Evolutionary conservation across 495 filamentous ascomycete species (phyloP).

Genomic region (Aspergillus ostianus): DNA sequence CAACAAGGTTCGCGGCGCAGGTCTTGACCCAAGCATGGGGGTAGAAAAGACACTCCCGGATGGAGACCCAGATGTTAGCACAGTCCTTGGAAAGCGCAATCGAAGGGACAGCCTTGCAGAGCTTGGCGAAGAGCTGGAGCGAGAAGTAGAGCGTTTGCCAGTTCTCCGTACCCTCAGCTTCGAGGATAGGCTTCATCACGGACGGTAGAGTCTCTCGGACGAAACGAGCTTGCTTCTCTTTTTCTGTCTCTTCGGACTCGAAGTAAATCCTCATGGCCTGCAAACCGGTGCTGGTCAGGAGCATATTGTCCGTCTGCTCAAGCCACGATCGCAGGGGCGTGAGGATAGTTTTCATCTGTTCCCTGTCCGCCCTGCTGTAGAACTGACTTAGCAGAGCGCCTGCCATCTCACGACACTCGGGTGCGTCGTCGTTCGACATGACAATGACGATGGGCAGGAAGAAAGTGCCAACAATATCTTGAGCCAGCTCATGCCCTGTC

Average conservation of each 20-base stretch:
- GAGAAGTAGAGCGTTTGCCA: constrained; percentile 80
- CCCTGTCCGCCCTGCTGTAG: constrained; percentile 75
- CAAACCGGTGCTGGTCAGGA: constrained; percentile 68
- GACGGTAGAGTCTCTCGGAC: constrained; percentile 42
- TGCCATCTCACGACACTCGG: constrained; percentile 81
- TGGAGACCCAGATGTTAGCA: constrained; percentile 60
- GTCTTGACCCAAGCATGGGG: constrained; percentile 75
- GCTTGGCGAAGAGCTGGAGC: constrained; percentile 63
- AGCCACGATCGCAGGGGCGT: constrained; percentile 73
- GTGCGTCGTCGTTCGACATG: constrained; percentile 82
- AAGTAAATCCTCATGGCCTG: constrained; percentile 83
- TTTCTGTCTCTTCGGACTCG: constrained; percentile 61
- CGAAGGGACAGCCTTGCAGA: constrained; percentile 64
- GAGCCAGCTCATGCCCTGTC: constrained; percentile 71
- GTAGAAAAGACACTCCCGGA: constrained; percentile 67
- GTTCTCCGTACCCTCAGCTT: constrained; percentile 52
- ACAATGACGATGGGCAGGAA: constrained; percentile 85
- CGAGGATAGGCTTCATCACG: constrained; percentile 49
- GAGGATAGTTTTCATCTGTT: constrained; percentile 65
- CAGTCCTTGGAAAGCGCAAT: constrained; percentile 56
- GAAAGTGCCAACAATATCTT: constrained; percentile 76
- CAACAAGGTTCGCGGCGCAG: constrained; percentile 70
- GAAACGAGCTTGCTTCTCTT: constrained; percentile 59
- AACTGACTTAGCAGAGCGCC: constrained; percentile 73
- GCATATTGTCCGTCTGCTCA: constrained; percentile 63